A percentile compares a stretch with the other conserved stretches of the same genome.
Conservation (phyloP, 2,329 filamentous ascomycete species). For the Ophiostoma triangulosporum region DNA sequence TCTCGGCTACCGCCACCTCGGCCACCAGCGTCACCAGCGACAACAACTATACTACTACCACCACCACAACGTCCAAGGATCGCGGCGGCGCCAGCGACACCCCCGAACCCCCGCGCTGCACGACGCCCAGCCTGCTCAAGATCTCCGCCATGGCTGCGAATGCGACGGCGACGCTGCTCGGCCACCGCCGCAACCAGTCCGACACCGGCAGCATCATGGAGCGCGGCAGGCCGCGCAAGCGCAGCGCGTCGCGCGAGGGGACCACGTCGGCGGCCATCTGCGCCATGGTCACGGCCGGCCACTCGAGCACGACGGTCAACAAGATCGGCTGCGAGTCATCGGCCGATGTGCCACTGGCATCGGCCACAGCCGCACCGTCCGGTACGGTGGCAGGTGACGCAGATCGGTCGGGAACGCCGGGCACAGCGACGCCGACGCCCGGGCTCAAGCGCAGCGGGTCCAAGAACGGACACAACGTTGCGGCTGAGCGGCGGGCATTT, state of each 20-base stretch:
- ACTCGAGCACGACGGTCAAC: background rate
- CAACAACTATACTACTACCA: background rate
- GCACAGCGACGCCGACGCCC: background rate
- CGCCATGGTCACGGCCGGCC: slow-evolving; percentile 1
- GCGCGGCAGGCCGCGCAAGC: slow-evolving; percentile 45
- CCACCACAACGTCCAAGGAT: background rate
- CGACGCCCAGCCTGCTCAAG: slow-evolving; percentile 17
- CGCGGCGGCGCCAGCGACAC: slow-evolving; percentile 14
- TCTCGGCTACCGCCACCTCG: slow-evolving; percentile 24
- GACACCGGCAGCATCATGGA: slow-evolving; percentile 48
- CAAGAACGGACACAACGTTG: slow-evolving; percentile 28
- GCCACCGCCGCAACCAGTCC: slow-evolving; percentile 41
- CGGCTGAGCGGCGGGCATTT: slow-evolving; percentile 41
- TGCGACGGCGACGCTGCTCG: slow-evolving; percentile 15
- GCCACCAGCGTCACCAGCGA: background rate
- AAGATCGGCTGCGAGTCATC: slow-evolving; percentile 17
- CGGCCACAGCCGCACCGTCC: background rate
- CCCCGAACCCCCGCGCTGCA: background rate
- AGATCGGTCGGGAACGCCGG: background rate
- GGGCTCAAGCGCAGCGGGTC: slow-evolving; percentile 28
- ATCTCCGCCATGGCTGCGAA: slow-evolving; percentile 18
- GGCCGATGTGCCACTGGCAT: background rate
- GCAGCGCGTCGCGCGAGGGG: slow-evolving; percentile 20
- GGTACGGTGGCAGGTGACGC: background rate
- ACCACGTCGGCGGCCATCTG: slow-evolving; percentile 3